phyloP scores from a whole-genome alignment of 2,329 filamentous ascomycete genomes.

The Blastomyces gilchristii region DNA sequence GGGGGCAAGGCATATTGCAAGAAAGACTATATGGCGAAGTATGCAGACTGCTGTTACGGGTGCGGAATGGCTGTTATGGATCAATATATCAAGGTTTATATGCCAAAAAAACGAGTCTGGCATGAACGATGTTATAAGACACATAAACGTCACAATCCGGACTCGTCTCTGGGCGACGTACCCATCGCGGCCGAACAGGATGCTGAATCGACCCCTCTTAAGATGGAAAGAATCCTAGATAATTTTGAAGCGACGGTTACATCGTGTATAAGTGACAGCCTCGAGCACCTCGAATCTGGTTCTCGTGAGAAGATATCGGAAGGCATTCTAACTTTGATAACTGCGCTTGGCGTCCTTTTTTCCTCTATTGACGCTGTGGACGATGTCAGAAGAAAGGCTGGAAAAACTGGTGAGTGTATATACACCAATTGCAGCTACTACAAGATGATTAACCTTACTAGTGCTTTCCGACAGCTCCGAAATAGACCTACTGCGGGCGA shows the following conservation, averaged over 20 bases:
- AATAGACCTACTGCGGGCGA: conserved; percentile 1
- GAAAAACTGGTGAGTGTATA: not conserved
- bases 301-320: not conserved
- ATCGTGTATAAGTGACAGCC: not conserved
- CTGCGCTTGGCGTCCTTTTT: not conserved
- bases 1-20: conserved; percentile 1
- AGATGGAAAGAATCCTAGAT: not conserved
- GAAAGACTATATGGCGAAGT: not conserved
- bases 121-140: conserved; percentile 1
- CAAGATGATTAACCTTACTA: conserved; percentile 2
- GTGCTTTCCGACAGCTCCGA: not conserved
- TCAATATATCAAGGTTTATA: conserved; percentile 3
- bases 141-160: conserved; percentile 4
- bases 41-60: not conserved
- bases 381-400: not conserved
- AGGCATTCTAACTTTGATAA: conserved; percentile 2
- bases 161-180: not conserved
- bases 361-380: not conserved
- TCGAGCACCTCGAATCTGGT: not conserved
- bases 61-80: conserved; percentile 3
- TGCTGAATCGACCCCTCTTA: not conserved
- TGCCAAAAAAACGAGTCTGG: not conserved
- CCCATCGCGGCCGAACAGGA: not conserved
- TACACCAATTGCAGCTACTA: not conserved
- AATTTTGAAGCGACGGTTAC: not conserved